Evolutionary conservation across 306 rosid genomes (phyloP), one percentile per base, ranked within the genome.

Genomic region (Prinsepia uniflora): DNA sequence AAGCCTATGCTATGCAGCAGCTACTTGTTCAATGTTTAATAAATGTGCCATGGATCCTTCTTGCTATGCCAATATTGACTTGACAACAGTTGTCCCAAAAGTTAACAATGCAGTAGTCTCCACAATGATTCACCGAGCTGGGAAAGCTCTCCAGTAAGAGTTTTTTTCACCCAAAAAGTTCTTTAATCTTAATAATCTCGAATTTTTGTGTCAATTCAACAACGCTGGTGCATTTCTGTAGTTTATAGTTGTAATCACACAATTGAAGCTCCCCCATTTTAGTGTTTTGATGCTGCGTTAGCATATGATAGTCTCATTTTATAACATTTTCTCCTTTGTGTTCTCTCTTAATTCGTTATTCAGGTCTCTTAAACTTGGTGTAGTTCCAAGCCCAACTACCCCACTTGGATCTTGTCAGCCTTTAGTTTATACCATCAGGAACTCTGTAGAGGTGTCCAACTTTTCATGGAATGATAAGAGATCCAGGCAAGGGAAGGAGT

Each of bases 81-180:
- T 94, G 84, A 85, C 84, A 10, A 86, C 96, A 17, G 84, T 76
- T 71, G 87, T 85, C 72, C 96, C 99, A 0, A 94, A 91, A 78
- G 99, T 94, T 76, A 94, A 94, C 81, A 91, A 94, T 87, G 92
- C 96, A 4, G 96, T 94, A 2, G 97, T 94, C 59, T 89, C 99
- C 70, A 91, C 96, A 1, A 91, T 89, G 96, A 89, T 94, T 76
- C 96, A 87, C 64, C 89, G 97, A 20, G 97, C 99, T n/a, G 99
- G 96, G 71, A 87, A 84, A 80, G 74, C 89, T 62, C 90, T 94
- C 41, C 88, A 77, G 99, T 91, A 82, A 72, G 89, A 45, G 62
- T 49, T 65, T 70, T 70, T 34, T 44, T 14, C 10, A 19, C 41
- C 61, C 61, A 42, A 30, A 11, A 72, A 41, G 8, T 42, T 1